Evolutionary conservation across 2,329 filamentous ascomycete species (phyloP), one percentile per base, ranked within the genome.

Genomic region (Colletotrichum spinosum): DNA sequence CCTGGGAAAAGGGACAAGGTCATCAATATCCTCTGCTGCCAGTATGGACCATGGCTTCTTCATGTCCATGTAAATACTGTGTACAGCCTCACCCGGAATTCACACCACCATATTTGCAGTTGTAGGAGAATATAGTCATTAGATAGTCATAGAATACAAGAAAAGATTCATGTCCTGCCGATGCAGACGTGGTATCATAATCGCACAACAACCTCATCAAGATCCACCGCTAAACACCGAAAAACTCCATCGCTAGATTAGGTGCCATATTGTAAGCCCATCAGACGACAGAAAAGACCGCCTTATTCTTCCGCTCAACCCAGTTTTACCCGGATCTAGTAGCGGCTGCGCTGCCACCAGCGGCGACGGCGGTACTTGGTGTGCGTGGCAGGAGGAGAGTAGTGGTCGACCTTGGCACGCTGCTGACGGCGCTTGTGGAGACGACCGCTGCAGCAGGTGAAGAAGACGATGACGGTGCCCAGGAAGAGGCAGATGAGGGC

Each of bases 381-480:
- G 41, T 67, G 57, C 33, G 60, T 65, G 35, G 67, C 61, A 37
- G 67, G 67, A 37, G 67, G 65, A 7, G 65, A 71, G 57, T 73
- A 72, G 52, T 72, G 70, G 51, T 74, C 72, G 58, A 72, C 69
- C 69, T 73, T 74, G n/a, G 63, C 45, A 5, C 60, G 60, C 33
- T 59, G 62, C 57, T 68, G 58, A 42, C 78, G 77, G 45, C 76
- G 73, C 65, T 76, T 76, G 69, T 78, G 78, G 70, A 79, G 50
- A n/a, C 85, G 78, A 8, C 81, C 79, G 59, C 81, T 82, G 77
- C 84, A 89, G 82, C 88, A 90, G 7, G 86, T 87, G 69, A 90
- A 79, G 70, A 91, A 84, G 61, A 90, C 82, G 54, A 90, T 69
- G 57, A 88, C 67, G 17, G 84, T 83, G 8, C 82, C 88, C 34